Conservation (phyloP, 2,329 filamentous ascomycete species). For the Talaromyces islandicus region DNA sequence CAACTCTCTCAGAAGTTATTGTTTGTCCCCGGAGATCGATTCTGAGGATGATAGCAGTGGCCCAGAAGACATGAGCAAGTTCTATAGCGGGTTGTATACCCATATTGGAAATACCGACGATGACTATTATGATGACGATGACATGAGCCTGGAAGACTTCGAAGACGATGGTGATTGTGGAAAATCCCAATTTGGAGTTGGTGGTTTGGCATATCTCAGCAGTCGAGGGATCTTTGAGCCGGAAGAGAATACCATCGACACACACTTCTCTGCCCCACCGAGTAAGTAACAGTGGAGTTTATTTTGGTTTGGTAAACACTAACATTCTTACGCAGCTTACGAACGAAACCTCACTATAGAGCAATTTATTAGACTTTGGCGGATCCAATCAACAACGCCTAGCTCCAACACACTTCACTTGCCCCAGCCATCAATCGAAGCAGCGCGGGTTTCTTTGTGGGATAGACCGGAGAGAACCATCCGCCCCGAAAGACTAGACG, state of each 20-base stretch:
- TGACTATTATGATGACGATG: slow-evolving; percentile 13
- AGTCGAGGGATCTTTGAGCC: background rate
- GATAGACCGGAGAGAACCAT: slow-evolving; percentile 24
- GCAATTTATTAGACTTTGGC: slow-evolving; percentile 38
- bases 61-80: slow-evolving; percentile 26
- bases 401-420: slow-evolving; percentile 14
- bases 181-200: slow-evolving; percentile 1
- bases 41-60: slow-evolving; percentile 19
- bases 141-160: slow-evolving; percentile 24
- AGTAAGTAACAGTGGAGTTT: background rate
- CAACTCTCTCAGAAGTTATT: slow-evolving; percentile 16
- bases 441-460: slow-evolving; percentile 30
- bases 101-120: slow-evolving; percentile 12
- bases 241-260: background rate
- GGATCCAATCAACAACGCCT: slow-evolving; percentile 22
- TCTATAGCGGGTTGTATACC: slow-evolving; percentile 21
- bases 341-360: slow-evolving; percentile 37
- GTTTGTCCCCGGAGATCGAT: slow-evolving; percentile 10
- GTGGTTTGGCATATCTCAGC: slow-evolving; percentile 10
- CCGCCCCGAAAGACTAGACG: slow-evolving; percentile 22
- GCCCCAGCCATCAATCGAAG: slow-evolving; percentile 20
- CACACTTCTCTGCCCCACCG: background rate
- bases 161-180: slow-evolving; percentile 18
- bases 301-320: slow-evolving; percentile 8
- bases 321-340: slow-evolving; percentile 20